Percentiles rank a stretch among this genome's conserved stretches.
These are phyloP conservation scores for Discostella pseudostelligera DNA, from an alignment of 108 stramenopile species.

Conservation along the genomic window DNA sequence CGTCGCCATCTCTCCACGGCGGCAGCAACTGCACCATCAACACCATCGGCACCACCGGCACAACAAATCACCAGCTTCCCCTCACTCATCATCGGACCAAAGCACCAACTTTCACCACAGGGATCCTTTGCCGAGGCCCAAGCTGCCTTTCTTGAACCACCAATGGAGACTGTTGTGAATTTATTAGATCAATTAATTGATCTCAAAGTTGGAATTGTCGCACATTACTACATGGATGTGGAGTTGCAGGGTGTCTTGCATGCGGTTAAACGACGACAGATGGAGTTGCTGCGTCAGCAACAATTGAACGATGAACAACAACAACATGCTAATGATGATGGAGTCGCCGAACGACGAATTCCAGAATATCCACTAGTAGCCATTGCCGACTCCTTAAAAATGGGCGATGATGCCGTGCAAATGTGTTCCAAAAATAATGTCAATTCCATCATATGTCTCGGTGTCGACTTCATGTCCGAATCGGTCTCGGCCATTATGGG, in stretches of 20 bases:
- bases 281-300: slow-evolving; percentile 7
- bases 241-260: slow-evolving; percentile 90
- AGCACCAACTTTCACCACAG: slow-evolving; percentile 51
- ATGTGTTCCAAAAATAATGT: slow-evolving; percentile 70
- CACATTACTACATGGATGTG: slow-evolving; percentile 98
- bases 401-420: slow-evolving; percentile 91
- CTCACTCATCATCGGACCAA: slow-evolving; percentile 66
- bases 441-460: slow-evolving; percentile 75
- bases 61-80: slow-evolving; percentile 58
- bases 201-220: slow-evolving; percentile 87
- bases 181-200: slow-evolving; percentile 54
- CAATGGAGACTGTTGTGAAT: slow-evolving; percentile 57
- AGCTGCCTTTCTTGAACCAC: slow-evolving; percentile 81
- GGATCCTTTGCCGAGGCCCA: slow-evolving; percentile 90
- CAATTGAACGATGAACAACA: slow-evolving; percentile 3
- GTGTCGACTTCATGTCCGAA: slow-evolving; percentile 97
- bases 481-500: slow-evolving; percentile 80
- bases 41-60: slow-evolving; percentile 24
- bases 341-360: slow-evolving; percentile 3
- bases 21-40: not conserved
- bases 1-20: not conserved
- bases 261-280: slow-evolving; percentile 54
- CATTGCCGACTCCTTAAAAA: slow-evolving; percentile 92
- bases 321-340: too few species aligned
- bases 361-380: slow-evolving; percentile 56